Percentiles rank a stretch among this genome's conserved stretches.
phyloP scores from a whole-genome alignment of 352 stramenopile species.

The Phytophthora palmivora region DNA sequence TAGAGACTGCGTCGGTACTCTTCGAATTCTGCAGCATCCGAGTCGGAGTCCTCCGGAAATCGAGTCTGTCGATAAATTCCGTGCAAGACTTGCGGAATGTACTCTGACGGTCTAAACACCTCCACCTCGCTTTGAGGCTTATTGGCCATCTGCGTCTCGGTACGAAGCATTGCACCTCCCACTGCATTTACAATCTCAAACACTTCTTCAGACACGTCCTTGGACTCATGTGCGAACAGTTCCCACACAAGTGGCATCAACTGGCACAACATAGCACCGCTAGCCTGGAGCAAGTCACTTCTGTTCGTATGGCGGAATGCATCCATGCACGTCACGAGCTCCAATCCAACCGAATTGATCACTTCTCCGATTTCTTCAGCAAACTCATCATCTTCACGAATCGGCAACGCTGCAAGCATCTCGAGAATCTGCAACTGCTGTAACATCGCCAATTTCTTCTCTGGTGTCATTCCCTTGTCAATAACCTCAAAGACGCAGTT shows the following conservation, averaged over 20 bases:
- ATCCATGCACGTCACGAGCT: constrained; percentile 85
- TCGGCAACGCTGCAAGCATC: constrained; percentile 59
- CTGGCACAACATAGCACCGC: constrained; percentile 64
- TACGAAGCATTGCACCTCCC: constrained; percentile 66
- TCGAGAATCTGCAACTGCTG: constrained; percentile 74
- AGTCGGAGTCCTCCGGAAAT: constrained; percentile 76
- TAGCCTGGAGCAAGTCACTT: constrained; percentile 50
- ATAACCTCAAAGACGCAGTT: constrained; percentile 90
- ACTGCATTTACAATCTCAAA: constrained; percentile 89
- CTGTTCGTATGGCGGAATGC: constrained; percentile 71
- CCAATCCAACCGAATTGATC: constrained; percentile 81
- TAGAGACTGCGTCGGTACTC: constrained; percentile 84
- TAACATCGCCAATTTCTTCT: constrained; percentile 87
- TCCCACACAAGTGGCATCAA: constrained; percentile 87
- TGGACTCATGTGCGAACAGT: constrained; percentile 82
- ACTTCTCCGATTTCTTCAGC: constrained; percentile 84
- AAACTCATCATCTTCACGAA: constrained; percentile 84
- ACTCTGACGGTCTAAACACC: constrained; percentile 77
- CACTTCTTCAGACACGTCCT: constrained; percentile 87
- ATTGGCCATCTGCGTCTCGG: constrained; percentile 44
- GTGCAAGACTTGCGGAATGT: constrained; percentile 81
- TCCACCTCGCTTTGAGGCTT: constrained; percentile 42
- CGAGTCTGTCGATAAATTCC: constrained; percentile 87
- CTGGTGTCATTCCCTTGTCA: constrained; percentile 85
- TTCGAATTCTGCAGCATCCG: constrained; percentile 86